Evolutionary conservation across 805 yeast species (phyloP), one percentile per base, ranked within the genome.

Genomic region (Starmerella gropengiesseri): DNA sequence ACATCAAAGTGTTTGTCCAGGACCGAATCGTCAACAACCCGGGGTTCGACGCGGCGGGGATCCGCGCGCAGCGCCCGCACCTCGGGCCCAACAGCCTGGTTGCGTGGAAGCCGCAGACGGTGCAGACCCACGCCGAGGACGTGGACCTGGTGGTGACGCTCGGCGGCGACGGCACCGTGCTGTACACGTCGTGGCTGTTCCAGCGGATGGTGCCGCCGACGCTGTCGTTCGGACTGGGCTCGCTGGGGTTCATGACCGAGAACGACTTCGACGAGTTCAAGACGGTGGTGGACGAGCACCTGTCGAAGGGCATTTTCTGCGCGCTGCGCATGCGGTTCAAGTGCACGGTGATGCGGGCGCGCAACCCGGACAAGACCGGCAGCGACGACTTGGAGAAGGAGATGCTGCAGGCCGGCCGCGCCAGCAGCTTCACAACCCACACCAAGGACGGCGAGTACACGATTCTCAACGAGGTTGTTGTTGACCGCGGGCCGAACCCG

Each of bases 101-200:
- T 54, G 81, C 71, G 60, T 87, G 96, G 95, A 71, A 72, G 40
- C 71, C 75, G 38, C 69, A 69, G 16, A 65, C 78, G 42, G 40
- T 41, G 17, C 44, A 43, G 14, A 35, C 41, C 20, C 71, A 50
- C 60, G 68, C 74, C 3, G 68, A 71, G 27, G 55, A 66, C 35
- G 74, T 77, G 50, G 97, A 89, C 59, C 65, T 87, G 46, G 78
- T 85, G 2, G 74, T 89, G 33, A 84, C 97, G 0, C 67, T 91
- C 7, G 98, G 98, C 19, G 98, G 98, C 14, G 98, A 91, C 58
- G 97, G 98, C 7, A 91, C 98, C 0, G 95, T 89, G 37, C 65
- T 89, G 8, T 81, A 81, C 55, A 89, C 89, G 0, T 85, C 94
- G 2, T 79, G 91, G 44, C 66, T 86, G 31, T 91, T 91, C 61